Conservation (phyloP, 371 early-diverging fungal species). For the Syncephalastrum monosporum region DNA sequence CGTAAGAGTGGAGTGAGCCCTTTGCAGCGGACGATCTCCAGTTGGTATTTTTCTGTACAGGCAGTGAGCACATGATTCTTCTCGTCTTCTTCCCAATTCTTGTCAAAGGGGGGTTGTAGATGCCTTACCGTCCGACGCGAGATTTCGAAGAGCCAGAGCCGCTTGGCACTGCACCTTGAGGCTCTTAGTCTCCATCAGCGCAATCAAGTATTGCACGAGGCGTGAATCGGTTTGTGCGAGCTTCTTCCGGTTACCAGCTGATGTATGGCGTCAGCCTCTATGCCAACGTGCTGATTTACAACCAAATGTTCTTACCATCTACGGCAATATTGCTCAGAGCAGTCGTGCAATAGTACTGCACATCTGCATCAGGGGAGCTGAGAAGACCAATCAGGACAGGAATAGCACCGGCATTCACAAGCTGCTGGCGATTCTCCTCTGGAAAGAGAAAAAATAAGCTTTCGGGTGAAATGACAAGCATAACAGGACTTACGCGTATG, state of each 20-base stretch:
- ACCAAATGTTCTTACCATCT: slow-evolving; percentile 51
- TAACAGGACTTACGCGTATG: slow-evolving; percentile 60
- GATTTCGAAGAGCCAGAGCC: slow-evolving; percentile 84
- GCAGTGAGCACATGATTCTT: slow-evolving; percentile 5
- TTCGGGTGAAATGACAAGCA: background rate
- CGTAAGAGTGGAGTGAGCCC: slow-evolving; percentile 77
- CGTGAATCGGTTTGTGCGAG: slow-evolving; percentile 76
- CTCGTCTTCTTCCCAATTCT: background rate
- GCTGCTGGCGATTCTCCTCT: slow-evolving; percentile 82
- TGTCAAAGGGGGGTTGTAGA: background rate
- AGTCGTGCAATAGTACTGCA: slow-evolving; percentile 90
- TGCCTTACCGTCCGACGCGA: slow-evolving; percentile 77
- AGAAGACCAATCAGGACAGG: slow-evolving; percentile 81
- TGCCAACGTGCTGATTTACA: background rate
- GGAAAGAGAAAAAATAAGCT: slow-evolving; percentile 7
- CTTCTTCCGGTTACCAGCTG: slow-evolving; percentile 67
- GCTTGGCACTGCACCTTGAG: slow-evolving; percentile 90
- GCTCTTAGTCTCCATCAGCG: slow-evolving; percentile 76
- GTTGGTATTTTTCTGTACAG: slow-evolving; percentile 74
- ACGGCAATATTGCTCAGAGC: slow-evolving; percentile 93
- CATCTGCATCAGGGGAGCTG: slow-evolving; percentile 80
- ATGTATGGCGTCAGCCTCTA: background rate
- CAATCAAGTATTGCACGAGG: slow-evolving; percentile 77
- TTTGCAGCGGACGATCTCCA: slow-evolving; percentile 78
- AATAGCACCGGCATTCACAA: slow-evolving; percentile 86